These are phyloP conservation scores for Caloboletus firmus DNA, from an alignment of 1,284 basidiomycete genomes.

Conservation along the genomic window DNA sequence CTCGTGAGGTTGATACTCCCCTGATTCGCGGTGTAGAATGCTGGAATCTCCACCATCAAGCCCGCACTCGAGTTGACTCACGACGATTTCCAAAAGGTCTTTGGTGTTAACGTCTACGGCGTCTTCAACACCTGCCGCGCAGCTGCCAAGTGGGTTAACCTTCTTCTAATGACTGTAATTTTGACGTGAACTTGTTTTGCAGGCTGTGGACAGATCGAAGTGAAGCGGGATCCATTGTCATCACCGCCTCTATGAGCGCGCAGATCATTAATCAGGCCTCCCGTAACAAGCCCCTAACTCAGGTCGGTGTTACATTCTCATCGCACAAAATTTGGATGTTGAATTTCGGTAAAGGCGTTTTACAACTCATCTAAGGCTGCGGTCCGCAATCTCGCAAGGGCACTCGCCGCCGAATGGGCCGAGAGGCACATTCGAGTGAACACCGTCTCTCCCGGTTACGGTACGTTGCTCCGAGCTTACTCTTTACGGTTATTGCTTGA, in stretches of 20 bases:
- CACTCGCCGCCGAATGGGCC: constrained; percentile 64
- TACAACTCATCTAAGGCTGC: constrained; percentile 64
- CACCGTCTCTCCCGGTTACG: constrained; percentile 59
- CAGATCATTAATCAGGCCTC: constrained; percentile 47
- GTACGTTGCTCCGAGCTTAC: constrained; percentile 25
- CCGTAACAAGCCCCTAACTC: constrained; percentile 36
- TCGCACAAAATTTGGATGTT: not conserved
- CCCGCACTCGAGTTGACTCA: constrained; percentile 45
- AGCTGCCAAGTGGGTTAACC: constrained; percentile 36
- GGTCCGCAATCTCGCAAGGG: constrained; percentile 54
- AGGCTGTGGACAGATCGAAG: constrained; percentile 18
- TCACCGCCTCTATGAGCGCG: constrained; percentile 51
- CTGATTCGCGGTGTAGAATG: constrained; percentile 34
- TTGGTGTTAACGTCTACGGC: constrained; percentile 40
- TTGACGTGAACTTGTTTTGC: accelerated
- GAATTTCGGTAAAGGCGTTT: constrained; percentile 42
- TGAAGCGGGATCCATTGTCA: constrained; percentile 39
- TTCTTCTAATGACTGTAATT: accelerated
- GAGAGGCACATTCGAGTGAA: constrained; percentile 55
- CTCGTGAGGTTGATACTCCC: not conserved
- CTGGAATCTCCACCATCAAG: constrained; percentile 50
- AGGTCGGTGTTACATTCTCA: constrained; percentile 24
- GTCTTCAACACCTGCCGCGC: constrained; percentile 46
- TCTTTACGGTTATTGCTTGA: constrained; percentile 5
- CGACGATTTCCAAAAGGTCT: constrained; percentile 45